Conservation (phyloP, 768 basidiomycete species). For the Paxillus involutus region DNA sequence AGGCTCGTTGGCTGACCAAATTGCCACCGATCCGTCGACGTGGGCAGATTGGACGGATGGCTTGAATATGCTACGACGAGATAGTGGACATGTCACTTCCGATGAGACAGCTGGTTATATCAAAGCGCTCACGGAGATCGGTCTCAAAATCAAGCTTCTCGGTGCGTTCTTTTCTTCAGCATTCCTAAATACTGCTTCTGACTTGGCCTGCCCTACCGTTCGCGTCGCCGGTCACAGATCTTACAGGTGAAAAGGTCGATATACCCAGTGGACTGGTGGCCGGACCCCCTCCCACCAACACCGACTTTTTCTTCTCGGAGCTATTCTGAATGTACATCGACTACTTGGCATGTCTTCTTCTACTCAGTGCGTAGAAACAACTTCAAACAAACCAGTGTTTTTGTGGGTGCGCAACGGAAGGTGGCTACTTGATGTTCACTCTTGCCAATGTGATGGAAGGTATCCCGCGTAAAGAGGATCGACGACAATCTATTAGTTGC, state of each 20-base stretch:
- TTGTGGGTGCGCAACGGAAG: not conserved
- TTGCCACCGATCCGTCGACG: slow-evolving; percentile 72
- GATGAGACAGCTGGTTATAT: slow-evolving; percentile 87
- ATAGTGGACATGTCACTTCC: slow-evolving; percentile 81
- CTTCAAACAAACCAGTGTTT: not conserved
- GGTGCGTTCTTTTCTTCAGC: slow-evolving; percentile 45
- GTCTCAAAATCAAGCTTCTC: slow-evolving; percentile 86
- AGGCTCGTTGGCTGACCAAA: slow-evolving; percentile 73
- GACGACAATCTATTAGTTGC: slow-evolving; percentile 20
- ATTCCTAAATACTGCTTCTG: not conserved
- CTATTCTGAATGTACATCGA: slow-evolving; percentile 28
- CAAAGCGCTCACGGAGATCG: slow-evolving; percentile 85
- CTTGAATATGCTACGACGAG: slow-evolving; percentile 80
- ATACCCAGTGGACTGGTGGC: slow-evolving; percentile 78
- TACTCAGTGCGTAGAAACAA: slow-evolving; percentile 7
- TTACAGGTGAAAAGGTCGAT: slow-evolving; percentile 87
- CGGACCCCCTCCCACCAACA: slow-evolving; percentile 78
- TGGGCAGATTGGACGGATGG: slow-evolving; percentile 98
- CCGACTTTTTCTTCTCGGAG: slow-evolving; percentile 87
- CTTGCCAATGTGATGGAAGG: not conserved
- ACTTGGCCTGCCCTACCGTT: not conserved
- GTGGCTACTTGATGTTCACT: too few relatives aligned
- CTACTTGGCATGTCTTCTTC: slow-evolving; percentile 8
- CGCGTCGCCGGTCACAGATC: slow-evolving; percentile 46
- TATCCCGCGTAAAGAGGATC: slow-evolving; percentile 9